phyloP scores from a whole-genome alignment of 1,139 yeast species.

The Debaryomyces nepalensis region DNA sequence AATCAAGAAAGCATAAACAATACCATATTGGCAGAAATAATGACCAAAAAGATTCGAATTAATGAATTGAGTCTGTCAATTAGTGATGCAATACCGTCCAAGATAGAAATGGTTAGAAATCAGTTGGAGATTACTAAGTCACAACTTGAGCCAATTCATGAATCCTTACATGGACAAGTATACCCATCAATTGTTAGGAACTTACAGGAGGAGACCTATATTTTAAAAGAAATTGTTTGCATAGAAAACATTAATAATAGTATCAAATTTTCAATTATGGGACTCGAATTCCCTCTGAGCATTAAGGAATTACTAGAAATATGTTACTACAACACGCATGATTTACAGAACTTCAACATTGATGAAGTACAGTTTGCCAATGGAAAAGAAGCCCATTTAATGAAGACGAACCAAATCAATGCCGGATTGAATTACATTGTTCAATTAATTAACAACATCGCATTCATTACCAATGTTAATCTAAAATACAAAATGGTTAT shows the following conservation, averaged over 20 bases:
- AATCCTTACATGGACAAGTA: constrained; percentile 25
- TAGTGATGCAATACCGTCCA: constrained; percentile 23
- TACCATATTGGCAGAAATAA: constrained; percentile 30
- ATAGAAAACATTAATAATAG: constrained; percentile 32
- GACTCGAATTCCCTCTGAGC: constrained; percentile 42
- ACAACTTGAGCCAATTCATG: constrained; percentile 35
- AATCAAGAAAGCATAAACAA: constrained; percentile 34
- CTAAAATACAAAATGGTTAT: constrained; percentile 35
- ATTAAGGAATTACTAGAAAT: constrained; percentile 34
- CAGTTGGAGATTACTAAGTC: constrained; percentile 34
- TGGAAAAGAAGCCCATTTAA: constrained; percentile 15
- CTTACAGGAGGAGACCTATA: constrained; percentile 24
- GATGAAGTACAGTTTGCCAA: constrained; percentile 10
- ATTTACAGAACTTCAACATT: constrained; percentile 16
- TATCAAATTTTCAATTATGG: constrained; percentile 37
- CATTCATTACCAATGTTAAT: constrained; percentile 30
- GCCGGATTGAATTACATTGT: constrained; percentile 38
- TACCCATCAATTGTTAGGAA: constrained; percentile 28
- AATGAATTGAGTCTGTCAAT: constrained; percentile 26
- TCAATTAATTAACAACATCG: constrained; percentile 30
- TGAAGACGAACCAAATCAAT: constrained; percentile 33
- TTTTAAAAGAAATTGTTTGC: constrained; percentile 31
- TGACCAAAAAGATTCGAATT: constrained; percentile 30
- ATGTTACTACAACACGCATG: constrained; percentile 32
- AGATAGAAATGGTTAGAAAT: constrained; percentile 23